phyloP scores from a whole-genome alignment of 2,329 filamentous ascomycete genomes.

The Colletotrichum gigasporum region DNA sequence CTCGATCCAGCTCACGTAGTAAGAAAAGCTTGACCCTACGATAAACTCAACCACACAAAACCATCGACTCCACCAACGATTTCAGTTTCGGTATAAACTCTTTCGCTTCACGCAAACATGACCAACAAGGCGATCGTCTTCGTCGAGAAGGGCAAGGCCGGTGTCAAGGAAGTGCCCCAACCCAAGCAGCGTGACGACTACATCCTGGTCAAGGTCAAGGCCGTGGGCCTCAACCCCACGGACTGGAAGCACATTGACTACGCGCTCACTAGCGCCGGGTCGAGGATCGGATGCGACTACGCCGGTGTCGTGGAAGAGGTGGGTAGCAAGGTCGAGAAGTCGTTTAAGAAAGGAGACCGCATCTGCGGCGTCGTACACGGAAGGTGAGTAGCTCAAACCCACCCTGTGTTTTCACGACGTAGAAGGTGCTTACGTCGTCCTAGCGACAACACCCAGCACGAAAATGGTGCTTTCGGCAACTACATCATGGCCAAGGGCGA shows the following conservation, averaged over 20 bases:
- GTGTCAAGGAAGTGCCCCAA: neutral
- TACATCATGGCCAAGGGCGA: conserved; percentile 49
- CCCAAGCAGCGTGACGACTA: conserved; percentile 31
- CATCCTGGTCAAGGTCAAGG: conserved; percentile 40
- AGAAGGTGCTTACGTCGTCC: neutral
- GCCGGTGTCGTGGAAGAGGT: conserved; percentile 57
- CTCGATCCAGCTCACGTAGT: too few species aligned
- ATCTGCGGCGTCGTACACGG: conserved; percentile 53
- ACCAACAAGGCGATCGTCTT: too few species aligned
- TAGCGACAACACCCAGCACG: conserved; percentile 24
- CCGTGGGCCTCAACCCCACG: conserved; percentile 44
- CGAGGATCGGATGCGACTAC: conserved; percentile 54
- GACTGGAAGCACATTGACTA: conserved; percentile 42
- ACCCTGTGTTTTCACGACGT: conserved; percentile 1
- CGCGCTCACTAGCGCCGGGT: conserved; percentile 22
- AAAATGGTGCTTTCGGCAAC: conserved; percentile 53
- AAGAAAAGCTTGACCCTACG: too few species aligned
- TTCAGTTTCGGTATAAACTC: too few species aligned
- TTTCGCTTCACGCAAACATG: too few species aligned
- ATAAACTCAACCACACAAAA: too few species aligned
- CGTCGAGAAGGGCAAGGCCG: conserved; percentile 22
- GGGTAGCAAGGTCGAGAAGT: conserved; percentile 50
- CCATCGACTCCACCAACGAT: too few species aligned
- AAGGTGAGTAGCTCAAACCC: neutral
- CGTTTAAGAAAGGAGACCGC: conserved; percentile 57